Base-by-base conservation (phyloP, 345 rosid genomes). In the Eucalyptus marginata region DNA sequence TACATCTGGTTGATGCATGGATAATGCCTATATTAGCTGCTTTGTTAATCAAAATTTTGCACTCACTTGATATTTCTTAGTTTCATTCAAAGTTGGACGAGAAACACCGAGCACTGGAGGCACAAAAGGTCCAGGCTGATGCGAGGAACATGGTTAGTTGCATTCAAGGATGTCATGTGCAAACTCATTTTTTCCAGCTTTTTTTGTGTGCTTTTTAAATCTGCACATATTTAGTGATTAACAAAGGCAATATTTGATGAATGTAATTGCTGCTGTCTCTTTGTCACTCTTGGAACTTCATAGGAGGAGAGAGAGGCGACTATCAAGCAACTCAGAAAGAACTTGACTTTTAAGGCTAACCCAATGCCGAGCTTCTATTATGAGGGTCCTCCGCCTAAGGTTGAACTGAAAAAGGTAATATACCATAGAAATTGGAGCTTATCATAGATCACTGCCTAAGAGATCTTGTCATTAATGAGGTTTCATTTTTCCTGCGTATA, bases 281-380 rank as follows among this genome's bases (percentile, higher is more conserved):
- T n/a, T 88, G 24, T 31, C 46, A 8, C 9, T 81, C 66, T 50
- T 25, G 81, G 83, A 86, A 46, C 79, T 86, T 83, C 89, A 50
- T 87, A 97, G 99, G 99, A 97, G 92, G 99, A 96, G 94, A 94
- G 49, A 88, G 96, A 96, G 81, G 99, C 95, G 24, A 96, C 96
- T n/a, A 94, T 97, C 90, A 97, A 93, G 93, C 94, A 95, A 91
- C 89, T 97, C 87, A 95, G 99, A 91, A 97, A 92, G 94, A 95
- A 93, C 93, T 94, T 97, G 94, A 91, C 87, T 87, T 93, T 96
- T 87, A 97, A 93, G 92, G 99, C 99, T 16, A 96, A 89, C 81
- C 99, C 99, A 20, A 96, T 97, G 94, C 99, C 99, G 43, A 94
- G 92, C 89, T 97, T 97, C 93, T 97, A 97, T 91, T 90, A 92